Evolutionary conservation across 2,329 filamentous ascomycete genomes (phyloP).

Genomic region (Fusarium pseudoanthophilum): DNA sequence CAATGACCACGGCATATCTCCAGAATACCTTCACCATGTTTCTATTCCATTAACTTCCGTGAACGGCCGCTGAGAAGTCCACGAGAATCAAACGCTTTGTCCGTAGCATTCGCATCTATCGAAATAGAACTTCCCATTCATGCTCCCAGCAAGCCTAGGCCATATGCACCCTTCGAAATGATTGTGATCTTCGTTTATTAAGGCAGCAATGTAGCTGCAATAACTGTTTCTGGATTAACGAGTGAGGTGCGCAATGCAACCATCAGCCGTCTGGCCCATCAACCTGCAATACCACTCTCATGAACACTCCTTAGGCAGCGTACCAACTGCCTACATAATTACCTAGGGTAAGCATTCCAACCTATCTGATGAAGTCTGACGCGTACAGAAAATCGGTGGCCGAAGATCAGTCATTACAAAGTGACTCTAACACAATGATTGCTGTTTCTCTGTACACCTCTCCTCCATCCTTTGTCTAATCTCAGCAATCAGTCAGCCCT

Average conservation of each 20-base stretch:
- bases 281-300: neutral
- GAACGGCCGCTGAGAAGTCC: rapidly evolving
- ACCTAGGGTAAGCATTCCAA: too few species aligned
- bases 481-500: neutral
- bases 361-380: neutral
- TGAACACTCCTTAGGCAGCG: neutral
- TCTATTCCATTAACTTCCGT: too few species aligned
- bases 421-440: neutral
- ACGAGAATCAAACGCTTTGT: too few species aligned
- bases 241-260: neutral
- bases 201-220: neutral
- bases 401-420: neutral
- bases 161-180: neutral
- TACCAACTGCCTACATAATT: neutral
- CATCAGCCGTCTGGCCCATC: neutral
- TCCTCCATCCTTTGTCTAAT: neutral
- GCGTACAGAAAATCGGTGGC: neutral
- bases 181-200: rapidly evolving
- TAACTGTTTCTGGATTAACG: neutral
- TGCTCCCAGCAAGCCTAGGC: too few species aligned
- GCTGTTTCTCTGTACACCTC: neutral
- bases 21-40: too few species aligned
- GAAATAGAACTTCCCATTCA: neutral
- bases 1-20: rapidly evolving
- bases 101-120: neutral